Evolutionary conservation across 2,329 filamentous ascomycete species (phyloP), one percentile per base, ranked within the genome.

Genomic region (Pseudogymnoascus sp.): DNA sequence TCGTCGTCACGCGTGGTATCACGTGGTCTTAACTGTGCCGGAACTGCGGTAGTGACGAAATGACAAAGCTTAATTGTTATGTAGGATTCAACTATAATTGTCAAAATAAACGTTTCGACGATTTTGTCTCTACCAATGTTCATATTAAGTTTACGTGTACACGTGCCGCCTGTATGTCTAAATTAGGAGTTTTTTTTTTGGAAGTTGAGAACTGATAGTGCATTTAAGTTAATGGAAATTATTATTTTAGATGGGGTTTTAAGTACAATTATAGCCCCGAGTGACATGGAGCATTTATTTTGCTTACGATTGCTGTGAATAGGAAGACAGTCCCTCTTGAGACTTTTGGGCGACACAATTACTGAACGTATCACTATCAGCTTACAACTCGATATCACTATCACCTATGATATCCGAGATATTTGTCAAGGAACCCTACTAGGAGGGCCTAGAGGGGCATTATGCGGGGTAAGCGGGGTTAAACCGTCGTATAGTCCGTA

Each of bases 381-480:
- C 49, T 33, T 22, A 33, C 5, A 5, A 9, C 28, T 55, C 16
- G 49, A 55, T 55, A 33, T 12, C 28, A 55, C 28, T 33, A 33
- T 16, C 28, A 25, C 28, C 28, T 55, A 33, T 55, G 49, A 55
- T 55, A 55, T 55, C 49, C 49, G 49, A 55, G 49, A 33, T 33
- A 55, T 55, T 55, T 55, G 49, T 55, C 49, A 55, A 55, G 33
- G n/a, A 14, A 55, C 9, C 49, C 5, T 33, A 55, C 28, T 55
- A 33, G 16, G 16, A 33, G 5, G 5, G 45, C 28, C 45, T 19
- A 55, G 45, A 55, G 45, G 45, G 45, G 49, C 9, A 55, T 7
- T 33, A 33, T 55, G 49, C 49, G 49, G 49, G 49, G 49, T 55
- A 55, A 55, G 49, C 49, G 45, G 45, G 45, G 45, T 55, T 5